Conservation (phyloP, 257 asterid genomes). For the Nicotiana otophora region DNA sequence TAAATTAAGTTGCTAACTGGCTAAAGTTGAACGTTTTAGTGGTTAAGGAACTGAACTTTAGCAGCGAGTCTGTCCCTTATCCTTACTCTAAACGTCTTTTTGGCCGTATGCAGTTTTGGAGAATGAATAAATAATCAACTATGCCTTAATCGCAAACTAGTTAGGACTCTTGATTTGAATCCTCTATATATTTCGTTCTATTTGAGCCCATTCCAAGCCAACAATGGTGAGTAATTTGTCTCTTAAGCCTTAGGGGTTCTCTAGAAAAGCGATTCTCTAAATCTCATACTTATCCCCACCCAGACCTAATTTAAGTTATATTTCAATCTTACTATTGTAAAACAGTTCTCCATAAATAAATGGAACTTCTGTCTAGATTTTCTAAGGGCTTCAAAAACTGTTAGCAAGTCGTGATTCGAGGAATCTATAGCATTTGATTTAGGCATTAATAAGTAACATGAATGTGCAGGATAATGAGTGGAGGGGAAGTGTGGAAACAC, state of each 20-base stretch:
- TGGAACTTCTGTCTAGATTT: background rate
- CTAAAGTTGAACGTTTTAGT: background rate
- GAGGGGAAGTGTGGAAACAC: no score
- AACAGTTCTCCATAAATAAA: background rate
- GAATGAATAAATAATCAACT: background rate
- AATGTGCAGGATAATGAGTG: background rate
- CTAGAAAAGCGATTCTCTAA: background rate
- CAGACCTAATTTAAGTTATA: background rate
- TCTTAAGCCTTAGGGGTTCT: background rate
- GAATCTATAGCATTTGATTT: background rate
- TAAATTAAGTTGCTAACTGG: background rate
- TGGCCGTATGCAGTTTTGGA: background rate
- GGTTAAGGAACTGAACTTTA: background rate
- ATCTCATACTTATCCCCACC: background rate
- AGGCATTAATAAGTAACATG: background rate
- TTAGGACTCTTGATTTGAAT: background rate
- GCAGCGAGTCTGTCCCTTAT: background rate
- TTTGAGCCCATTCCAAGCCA: background rate
- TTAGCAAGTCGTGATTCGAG: background rate
- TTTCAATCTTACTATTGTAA: background rate
- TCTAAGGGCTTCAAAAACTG: background rate
- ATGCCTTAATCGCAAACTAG: background rate
- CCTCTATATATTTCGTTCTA: background rate
- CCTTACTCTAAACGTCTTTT: background rate
- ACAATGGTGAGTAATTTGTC: background rate